phyloP scores from a whole-genome alignment of 495 filamentous ascomycete species.

The Hypoxylon intermedium region DNA sequence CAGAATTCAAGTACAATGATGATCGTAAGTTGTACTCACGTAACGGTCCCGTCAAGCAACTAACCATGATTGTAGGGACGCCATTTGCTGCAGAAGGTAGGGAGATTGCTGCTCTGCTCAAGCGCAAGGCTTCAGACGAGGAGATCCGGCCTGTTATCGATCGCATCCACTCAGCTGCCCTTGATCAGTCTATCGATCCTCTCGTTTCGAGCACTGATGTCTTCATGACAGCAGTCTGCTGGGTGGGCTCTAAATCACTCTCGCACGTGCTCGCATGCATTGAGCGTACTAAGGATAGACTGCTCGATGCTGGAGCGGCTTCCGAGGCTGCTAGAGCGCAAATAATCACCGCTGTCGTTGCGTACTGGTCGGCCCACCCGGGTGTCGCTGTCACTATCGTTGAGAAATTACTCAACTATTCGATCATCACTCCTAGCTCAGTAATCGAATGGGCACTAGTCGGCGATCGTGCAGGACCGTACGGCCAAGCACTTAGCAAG shows the following conservation, averaged over 20 bases:
- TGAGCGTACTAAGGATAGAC: slow-evolving; percentile 91
- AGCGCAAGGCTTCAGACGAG: slow-evolving; percentile 80
- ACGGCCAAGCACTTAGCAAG: slow-evolving; percentile 73
- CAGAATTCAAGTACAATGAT: slow-evolving; percentile 88
- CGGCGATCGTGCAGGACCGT: slow-evolving; percentile 55
- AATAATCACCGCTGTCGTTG: slow-evolving; percentile 87
- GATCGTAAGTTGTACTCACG: slow-evolving; percentile 65
- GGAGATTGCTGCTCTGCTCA: slow-evolving; percentile 78
- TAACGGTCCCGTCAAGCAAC: neutral
- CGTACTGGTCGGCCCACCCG: slow-evolving; percentile 92
- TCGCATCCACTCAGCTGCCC: slow-evolving; percentile 76
- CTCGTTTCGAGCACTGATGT: slow-evolving; percentile 86
- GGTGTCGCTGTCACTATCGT: slow-evolving; percentile 92
- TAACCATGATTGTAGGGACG: slow-evolving; percentile 59
- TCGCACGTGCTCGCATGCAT: slow-evolving; percentile 96
- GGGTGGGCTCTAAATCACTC: slow-evolving; percentile 90
- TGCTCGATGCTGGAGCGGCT: slow-evolving; percentile 75
- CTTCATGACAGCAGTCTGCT: slow-evolving; percentile 90
- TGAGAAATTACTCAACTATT: slow-evolving; percentile 98
- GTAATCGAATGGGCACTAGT: slow-evolving; percentile 89
- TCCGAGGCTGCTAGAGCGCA: slow-evolving; percentile 79
- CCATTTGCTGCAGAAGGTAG: slow-evolving; percentile 82
- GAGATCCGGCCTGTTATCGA: slow-evolving; percentile 80
- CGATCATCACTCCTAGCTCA: slow-evolving; percentile 79
- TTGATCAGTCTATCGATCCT: slow-evolving; percentile 72